Conservation (phyloP, 257 asterid species). For the Solanum pinnatisectum region DNA sequence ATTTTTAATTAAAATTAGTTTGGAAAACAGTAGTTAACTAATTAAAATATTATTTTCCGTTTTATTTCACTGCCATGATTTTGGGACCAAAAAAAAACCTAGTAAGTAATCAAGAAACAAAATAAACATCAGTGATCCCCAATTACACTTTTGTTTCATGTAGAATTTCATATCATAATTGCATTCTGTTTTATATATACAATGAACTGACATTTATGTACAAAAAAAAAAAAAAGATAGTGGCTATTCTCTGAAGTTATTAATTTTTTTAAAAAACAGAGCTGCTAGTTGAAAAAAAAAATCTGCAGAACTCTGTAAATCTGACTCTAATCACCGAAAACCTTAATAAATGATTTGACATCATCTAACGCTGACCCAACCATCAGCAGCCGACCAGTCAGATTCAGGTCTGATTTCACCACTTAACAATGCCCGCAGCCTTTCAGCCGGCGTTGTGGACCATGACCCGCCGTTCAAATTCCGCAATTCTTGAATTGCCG, state of each 20-base stretch:
- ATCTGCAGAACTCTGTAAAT: slow-evolving; percentile 6
- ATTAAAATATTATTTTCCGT: too few relatives aligned
- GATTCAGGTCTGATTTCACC: slow-evolving; percentile 6
- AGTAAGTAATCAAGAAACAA: neutral
- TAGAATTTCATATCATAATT: neutral
- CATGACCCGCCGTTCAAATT: slow-evolving; percentile 10
- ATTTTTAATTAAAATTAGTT: neutral
- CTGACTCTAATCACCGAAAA: neutral
- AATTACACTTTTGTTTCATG: neutral
- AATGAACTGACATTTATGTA: neutral
- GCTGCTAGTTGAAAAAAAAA: slow-evolving; percentile 1
- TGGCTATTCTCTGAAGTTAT: neutral
- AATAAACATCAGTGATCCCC: neutral
- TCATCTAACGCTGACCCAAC: slow-evolving; percentile 69
- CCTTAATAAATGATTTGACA: neutral
- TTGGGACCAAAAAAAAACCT: neutral
- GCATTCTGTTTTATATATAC: neutral
- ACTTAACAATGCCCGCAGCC: slow-evolving; percentile 31
- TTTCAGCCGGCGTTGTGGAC: slow-evolving; percentile 24
- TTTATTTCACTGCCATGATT: neutral
- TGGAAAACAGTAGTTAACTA: neutral
- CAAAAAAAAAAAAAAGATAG: neutral
- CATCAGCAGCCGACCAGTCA: slow-evolving; percentile 46
- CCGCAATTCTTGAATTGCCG: slow-evolving; percentile 1
- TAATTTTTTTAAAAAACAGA: neutral